A percentile compares a stretch with the other conserved stretches of the same genome.
These are phyloP conservation scores for Sporothrix brasiliensis DNA, from an alignment of 2,329 filamentous ascomycete genomes.

Conservation along the genomic window DNA sequence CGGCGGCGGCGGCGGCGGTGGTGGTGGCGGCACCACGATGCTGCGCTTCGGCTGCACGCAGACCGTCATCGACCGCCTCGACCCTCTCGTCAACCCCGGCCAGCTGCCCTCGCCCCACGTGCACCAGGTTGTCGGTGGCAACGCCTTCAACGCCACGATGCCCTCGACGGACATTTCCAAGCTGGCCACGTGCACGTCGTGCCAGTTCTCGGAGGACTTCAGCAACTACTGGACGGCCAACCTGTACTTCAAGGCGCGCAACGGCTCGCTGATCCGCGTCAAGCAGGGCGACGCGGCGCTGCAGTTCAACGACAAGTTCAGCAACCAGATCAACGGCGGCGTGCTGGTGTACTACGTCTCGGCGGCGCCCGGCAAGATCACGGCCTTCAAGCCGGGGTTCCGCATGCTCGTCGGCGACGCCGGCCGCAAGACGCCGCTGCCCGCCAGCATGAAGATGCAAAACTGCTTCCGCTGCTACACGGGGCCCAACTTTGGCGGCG, in stretches of 20 bases:
- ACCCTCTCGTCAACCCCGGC: slow-evolving; percentile 36
- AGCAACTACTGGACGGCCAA: slow-evolving; percentile 35
- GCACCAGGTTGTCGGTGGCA: slow-evolving; percentile 36
- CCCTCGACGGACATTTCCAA: slow-evolving; percentile 25
- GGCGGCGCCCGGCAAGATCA: slow-evolving; percentile 48
- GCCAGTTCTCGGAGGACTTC: slow-evolving; percentile 34
- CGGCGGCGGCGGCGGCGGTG: background rate
- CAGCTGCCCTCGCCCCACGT: slow-evolving; percentile 33
- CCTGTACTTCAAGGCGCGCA: slow-evolving; percentile 40
- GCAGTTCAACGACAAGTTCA: slow-evolving; percentile 49
- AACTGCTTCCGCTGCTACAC: slow-evolving; percentile 53
- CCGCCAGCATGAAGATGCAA: slow-evolving; percentile 42
- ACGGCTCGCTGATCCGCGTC: slow-evolving; percentile 45
- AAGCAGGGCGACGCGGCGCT: slow-evolving; percentile 57
- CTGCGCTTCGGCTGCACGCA: slow-evolving; percentile 35
- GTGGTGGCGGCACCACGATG: slow-evolving; percentile 32
- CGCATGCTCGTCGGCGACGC: slow-evolving; percentile 54
- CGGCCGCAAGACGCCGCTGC: slow-evolving; percentile 42
- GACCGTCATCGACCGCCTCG: slow-evolving; percentile 33
- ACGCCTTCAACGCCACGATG: slow-evolving; percentile 34
- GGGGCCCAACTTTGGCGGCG: slow-evolving; percentile 51
- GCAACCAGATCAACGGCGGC: slow-evolving; percentile 48
- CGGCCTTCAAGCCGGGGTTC: slow-evolving; percentile 53
- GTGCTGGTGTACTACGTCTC: slow-evolving; percentile 53
- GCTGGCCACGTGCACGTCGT: slow-evolving; percentile 31